Base-by-base conservation (phyloP, 768 basidiomycete genomes). In the Guyanaporus albipodus region DNA sequence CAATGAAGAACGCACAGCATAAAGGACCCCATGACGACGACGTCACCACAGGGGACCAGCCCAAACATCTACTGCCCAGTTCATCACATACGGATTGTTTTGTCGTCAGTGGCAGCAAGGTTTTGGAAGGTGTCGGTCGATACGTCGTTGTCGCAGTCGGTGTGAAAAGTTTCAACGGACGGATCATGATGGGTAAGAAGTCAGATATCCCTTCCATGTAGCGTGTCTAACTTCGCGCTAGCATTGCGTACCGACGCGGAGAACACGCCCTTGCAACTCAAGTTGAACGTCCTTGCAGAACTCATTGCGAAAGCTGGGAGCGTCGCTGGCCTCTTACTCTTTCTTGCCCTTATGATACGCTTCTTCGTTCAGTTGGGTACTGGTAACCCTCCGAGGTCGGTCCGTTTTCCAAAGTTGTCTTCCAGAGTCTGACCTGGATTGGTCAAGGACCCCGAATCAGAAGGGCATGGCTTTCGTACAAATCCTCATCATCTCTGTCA, bases 61-160 rank as follows among this genome's bases (percentile, higher is more conserved):
- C 28, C 6, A 56, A 46, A 11, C 54, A 45, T 23, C 0, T 31
- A 11, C 24, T 28, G 4, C 49, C 54, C 38, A 21, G 56, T 46
- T 22, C 46, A 52, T 64, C 71, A 0, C 92, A 97, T 62, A 80
- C 76, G 38, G 95, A 98, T 58, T 96, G 92, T 67, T 97, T 96
- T 69, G 61, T 98, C 46, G 73, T 98, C 57, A 88, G 85, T 18
- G 96, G 96, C 14, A 82, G 81, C 63, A 98, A 95, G 67, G 90
- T 99, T 32, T 70, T 92, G 18, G 96, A 98, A 68, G 96, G 96
- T 34, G 86, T 95, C 36, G 96, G 96, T 22, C 77, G 73, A 48
- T 99, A 98, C 59, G 84, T 99, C 39, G 82, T 97, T 41, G 87
- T 96, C 41, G 84, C 91, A 3, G 91, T 98, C 39, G 96, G 96